Base-by-base conservation (phyloP, 2,329 filamentous ascomycete genomes). In the Aspergillus pseudoviridinutans region DNA sequence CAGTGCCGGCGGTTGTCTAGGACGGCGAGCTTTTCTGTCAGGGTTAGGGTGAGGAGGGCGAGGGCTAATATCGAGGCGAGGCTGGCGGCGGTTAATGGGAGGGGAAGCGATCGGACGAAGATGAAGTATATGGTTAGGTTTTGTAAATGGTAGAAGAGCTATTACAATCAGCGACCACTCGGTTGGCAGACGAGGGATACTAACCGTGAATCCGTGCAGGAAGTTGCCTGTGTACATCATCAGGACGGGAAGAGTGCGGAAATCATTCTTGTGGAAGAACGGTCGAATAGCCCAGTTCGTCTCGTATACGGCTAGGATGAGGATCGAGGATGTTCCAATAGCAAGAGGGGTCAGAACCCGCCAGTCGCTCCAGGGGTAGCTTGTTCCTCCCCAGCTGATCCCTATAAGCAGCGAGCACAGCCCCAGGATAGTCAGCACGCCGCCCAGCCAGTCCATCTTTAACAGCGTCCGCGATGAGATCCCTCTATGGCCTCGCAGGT, bases 131-230 rank as follows among this genome's bases (percentile, higher is more conserved):
- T 65, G 0, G 74, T 68, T 50, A 76, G 64, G 57, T 78, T 78
- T 61, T 80, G 78, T 3, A 80, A 58, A 25, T 72, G 72, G 7
- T 69, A 69, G 49, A 76, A 76, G 20, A 80, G 61, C 77, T 79
- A 53, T 22, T 9, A 9, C 41, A 20, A 24, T 25, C 9, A 32
- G 14, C 51, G 35, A 47, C 10, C 20, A 3, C 9, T 35, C 6
- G 38, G n/a, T 10, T 54, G 4, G 28, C 1, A 44, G 14, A 20
- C 17, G 20, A 49, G 8, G 3, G 44, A 4, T 7, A 70, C 75
- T 65, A 57, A 80, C 77, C 51, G 78, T 57, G n/a, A 80, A 63
- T 1, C 78, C 77, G 58, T 79, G 76, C 47, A 74, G 61, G 38
- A 79, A 66, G 17, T 76, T 72, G 29, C 74, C 72, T 29, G 74